Evolutionary conservation across 2,329 filamentous ascomycete species (phyloP).

Genomic region (Bipolaris gigantea): DNA sequence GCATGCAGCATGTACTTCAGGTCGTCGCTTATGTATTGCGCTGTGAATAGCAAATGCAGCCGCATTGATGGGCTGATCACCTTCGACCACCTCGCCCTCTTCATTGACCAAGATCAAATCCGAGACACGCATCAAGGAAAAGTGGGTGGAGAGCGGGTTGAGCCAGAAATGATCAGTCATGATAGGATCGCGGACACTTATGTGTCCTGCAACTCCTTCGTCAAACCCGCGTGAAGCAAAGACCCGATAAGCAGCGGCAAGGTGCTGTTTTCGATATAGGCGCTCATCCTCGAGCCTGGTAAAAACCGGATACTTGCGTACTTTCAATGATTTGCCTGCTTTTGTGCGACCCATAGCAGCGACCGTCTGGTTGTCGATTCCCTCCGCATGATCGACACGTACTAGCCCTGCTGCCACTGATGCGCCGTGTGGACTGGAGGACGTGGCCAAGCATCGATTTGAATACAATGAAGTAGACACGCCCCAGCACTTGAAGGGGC

Average conservation of each 20-base stretch:
- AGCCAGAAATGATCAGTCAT: constrained; percentile 45
- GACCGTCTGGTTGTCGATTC: constrained; percentile 47
- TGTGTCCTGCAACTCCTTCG: constrained; percentile 51
- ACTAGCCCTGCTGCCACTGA: constrained; percentile 18
- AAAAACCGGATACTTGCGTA: constrained; percentile 51
- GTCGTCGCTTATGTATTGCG: constrained; percentile 44
- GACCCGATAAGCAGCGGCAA: constrained; percentile 50
- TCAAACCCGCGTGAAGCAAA: constrained; percentile 46
- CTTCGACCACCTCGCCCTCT: constrained; percentile 46
- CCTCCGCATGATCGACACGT: constrained; percentile 41
- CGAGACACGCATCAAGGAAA: constrained; percentile 47
- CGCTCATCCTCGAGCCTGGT: constrained; percentile 46
- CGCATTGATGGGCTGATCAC: constrained; percentile 49
- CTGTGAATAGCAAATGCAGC: constrained; percentile 54
- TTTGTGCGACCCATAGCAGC: constrained; percentile 52
- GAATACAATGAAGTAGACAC: not conserved
- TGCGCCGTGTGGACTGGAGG: constrained; percentile 18
- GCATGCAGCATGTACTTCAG: constrained; percentile 48
- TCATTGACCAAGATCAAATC: constrained; percentile 52
- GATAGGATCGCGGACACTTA: constrained; percentile 46
- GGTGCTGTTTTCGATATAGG: constrained; percentile 50
- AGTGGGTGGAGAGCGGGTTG: constrained; percentile 51
- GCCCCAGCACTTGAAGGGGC: not conserved
- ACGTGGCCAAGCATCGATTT: constrained; percentile 15
- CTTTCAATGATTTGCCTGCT: constrained; percentile 50